Evolutionary conservation across 805 yeast genomes (phyloP).

Genomic region (Cephaloascus albidus): DNA sequence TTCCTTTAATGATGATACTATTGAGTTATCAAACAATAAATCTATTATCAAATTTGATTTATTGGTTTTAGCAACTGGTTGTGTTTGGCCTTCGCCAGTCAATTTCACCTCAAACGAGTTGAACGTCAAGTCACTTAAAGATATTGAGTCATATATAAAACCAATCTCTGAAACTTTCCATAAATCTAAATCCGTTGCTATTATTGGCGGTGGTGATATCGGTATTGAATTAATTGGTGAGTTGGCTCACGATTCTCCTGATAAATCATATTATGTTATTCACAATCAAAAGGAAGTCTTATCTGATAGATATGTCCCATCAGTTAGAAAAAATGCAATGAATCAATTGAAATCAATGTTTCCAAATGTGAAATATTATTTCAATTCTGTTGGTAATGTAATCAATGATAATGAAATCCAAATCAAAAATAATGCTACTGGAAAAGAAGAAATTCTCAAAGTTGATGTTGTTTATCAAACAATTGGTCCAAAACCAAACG

Average conservation of each 20-base stretch:
- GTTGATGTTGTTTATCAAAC: background rate
- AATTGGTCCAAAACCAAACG: slow-evolving; percentile 5
- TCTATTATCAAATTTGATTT: slow-evolving; percentile 8
- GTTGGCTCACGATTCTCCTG: slow-evolving; percentile 9
- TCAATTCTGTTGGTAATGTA: background rate
- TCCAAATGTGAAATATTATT: background rate
- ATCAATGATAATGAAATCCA: background rate
- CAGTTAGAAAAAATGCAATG: slow-evolving; percentile 1
- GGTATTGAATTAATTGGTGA: slow-evolving; percentile 22
- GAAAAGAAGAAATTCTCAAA: background rate
- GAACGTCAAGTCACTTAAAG: slow-evolving; percentile 3
- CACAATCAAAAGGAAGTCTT: slow-evolving; percentile 9
- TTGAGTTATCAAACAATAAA: slow-evolving; percentile 4
- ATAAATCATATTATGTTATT: slow-evolving; percentile 12
- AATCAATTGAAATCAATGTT: slow-evolving; percentile 1
- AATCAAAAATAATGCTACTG: background rate
- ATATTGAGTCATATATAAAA: slow-evolving; percentile 6
- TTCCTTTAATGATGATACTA: slow-evolving; percentile 9
- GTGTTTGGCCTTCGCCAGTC: slow-evolving; percentile 16
- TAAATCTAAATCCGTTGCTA: slow-evolving; percentile 12
- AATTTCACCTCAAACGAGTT: slow-evolving; percentile 3
- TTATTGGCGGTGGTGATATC: slow-evolving; percentile 22
- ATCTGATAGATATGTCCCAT: slow-evolving; percentile 1
- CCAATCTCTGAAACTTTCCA: slow-evolving; percentile 6
- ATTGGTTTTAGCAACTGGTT: slow-evolving; percentile 19